Percentiles rank a stretch among this genome's conserved stretches.
These are phyloP conservation scores for Withania somnifera DNA, from an alignment of 305 asterid species.

Conservation along the genomic window DNA sequence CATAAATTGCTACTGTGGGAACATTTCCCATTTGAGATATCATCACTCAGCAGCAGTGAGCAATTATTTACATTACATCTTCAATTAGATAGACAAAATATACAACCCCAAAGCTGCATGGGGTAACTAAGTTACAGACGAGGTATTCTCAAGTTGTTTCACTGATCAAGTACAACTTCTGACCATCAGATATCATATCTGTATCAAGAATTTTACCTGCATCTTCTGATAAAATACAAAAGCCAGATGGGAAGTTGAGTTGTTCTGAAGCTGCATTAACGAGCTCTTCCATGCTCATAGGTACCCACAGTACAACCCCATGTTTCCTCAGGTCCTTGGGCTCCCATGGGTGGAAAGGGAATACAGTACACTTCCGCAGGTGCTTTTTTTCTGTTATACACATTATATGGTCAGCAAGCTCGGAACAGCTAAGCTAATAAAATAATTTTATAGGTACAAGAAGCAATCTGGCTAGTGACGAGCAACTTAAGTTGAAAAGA, in stretches of 20 bases:
- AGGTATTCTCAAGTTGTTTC: constrained; percentile 18
- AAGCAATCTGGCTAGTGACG: neutral
- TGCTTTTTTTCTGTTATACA: constrained; percentile 25
- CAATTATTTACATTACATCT: neutral
- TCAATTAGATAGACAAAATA: neutral
- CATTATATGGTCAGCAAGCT: neutral
- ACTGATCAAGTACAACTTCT: constrained; percentile 39
- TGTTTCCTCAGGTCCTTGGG: constrained; percentile 35
- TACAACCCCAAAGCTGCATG: neutral
- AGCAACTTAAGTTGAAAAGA: neutral
- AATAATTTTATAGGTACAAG: neutral
- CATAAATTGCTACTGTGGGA: neutral
- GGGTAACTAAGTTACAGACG: neutral
- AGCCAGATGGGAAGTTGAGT: constrained; percentile 29
- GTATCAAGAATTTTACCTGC: constrained; percentile 11
- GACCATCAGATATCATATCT: constrained; percentile 8
- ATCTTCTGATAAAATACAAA: constrained; percentile 46
- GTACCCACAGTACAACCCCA: constrained; percentile 73
- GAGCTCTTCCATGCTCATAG: constrained; percentile 52
- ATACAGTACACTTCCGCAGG: constrained; percentile 54
- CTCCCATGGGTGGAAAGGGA: constrained; percentile 62
- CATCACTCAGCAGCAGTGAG: neutral
- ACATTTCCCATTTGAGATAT: neutral
- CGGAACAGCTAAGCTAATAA: neutral
- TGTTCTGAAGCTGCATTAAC: constrained; percentile 35